These are phyloP conservation scores for Laguncularia racemosa DNA, from an alignment of 345 rosid genomes.

Conservation along the genomic window DNA sequence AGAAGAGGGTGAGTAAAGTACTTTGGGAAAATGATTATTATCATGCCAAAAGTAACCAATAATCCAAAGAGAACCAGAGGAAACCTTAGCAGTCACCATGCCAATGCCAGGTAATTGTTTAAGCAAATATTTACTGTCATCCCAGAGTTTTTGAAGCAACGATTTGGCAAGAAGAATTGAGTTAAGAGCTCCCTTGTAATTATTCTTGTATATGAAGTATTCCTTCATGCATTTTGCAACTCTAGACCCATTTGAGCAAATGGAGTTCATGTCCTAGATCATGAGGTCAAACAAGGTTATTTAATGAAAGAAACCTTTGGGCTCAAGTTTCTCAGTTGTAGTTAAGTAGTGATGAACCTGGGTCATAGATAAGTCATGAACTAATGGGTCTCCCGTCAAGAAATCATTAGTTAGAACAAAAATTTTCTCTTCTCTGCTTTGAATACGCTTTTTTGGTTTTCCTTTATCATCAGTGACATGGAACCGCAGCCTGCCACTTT, in stretches of 20 bases:
- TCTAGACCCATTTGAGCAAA: constrained; percentile 78
- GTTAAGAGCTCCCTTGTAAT: constrained; percentile 67
- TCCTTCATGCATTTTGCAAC: constrained; percentile 95
- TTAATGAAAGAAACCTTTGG: constrained; percentile 12
- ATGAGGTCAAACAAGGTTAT: constrained; percentile 18
- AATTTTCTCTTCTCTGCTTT: constrained; percentile 89
- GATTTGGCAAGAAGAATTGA: constrained; percentile 79
- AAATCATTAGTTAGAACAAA: constrained; percentile 88
- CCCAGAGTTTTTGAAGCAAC: constrained; percentile 92
- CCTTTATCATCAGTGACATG: constrained; percentile 77
- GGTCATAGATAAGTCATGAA: constrained; percentile 79
- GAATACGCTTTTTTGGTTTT: constrained; percentile 84
- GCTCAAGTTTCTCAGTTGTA: not conserved
- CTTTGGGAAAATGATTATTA: not conserved
- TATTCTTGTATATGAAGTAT: constrained; percentile 74
- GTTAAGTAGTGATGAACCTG: constrained; percentile 44
- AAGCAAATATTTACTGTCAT: constrained; percentile 85
- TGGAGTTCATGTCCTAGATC: constrained; percentile 71
- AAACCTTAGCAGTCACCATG: constrained; percentile 97
- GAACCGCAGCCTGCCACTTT: constrained; percentile 75
- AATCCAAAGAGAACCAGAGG: not conserved
- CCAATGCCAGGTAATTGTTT: constrained; percentile 94
- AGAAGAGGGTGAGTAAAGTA: not conserved
- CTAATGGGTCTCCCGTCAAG: constrained; percentile 88
- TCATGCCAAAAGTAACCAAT: not conserved